Conservation (phyloP, 176 grass and related monocot species). For the Poa annua region DNA sequence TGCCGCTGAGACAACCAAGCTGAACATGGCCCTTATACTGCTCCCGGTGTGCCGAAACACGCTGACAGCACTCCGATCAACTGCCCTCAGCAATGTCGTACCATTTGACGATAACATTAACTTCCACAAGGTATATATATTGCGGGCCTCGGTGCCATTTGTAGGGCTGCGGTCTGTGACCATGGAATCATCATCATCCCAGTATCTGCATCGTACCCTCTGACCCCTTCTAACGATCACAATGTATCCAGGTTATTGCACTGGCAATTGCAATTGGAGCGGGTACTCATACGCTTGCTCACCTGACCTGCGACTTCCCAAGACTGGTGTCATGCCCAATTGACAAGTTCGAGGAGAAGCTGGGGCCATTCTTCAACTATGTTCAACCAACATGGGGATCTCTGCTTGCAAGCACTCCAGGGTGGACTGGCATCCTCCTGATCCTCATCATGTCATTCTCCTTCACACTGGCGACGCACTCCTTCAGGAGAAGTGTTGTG, state of each 20-base stretch:
- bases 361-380: constrained; percentile 73
- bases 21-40: constrained; percentile 97
- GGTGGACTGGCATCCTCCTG: constrained; percentile 82
- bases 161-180: neutral
- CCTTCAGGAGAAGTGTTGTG: constrained; percentile 77
- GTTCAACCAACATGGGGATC: constrained; percentile 66
- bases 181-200: neutral
- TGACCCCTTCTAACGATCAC: constrained; percentile 1
- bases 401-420: constrained; percentile 65
- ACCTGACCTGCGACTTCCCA: constrained; percentile 86
- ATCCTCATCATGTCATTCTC: constrained; percentile 95
- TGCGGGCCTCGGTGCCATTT: neutral
- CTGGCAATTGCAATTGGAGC: constrained; percentile 66
- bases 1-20: constrained; percentile 84
- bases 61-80: constrained; percentile 75
- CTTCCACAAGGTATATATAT: constrained; percentile 81
- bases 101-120: constrained; percentile 99
- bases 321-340: constrained; percentile 73
- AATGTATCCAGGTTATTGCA: constrained; percentile 57
- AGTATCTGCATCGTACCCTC: neutral
- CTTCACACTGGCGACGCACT: constrained; percentile 87
- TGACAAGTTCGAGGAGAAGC: constrained; percentile 57
- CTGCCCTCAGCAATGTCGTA: constrained; percentile 52
- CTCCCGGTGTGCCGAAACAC: constrained; percentile 92
- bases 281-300: constrained; percentile 64